These are phyloP conservation scores for Neocatenulostroma microsporum DNA, from an alignment of 2,329 filamentous ascomycete genomes.

Conservation along the genomic window DNA sequence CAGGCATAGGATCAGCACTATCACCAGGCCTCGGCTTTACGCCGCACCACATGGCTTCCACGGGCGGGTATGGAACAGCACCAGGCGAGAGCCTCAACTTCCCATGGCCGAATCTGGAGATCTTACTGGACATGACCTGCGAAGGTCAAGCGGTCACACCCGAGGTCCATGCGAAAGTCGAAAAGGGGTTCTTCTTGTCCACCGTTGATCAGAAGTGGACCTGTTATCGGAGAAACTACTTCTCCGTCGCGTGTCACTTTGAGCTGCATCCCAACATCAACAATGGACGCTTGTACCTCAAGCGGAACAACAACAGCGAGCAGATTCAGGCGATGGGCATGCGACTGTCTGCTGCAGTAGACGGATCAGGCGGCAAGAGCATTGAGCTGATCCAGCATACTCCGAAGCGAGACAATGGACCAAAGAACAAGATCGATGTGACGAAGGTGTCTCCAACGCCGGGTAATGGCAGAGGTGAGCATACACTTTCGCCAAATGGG, in stretches of 20 bases:
- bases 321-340: constrained; percentile 70
- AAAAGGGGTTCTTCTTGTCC: constrained; percentile 77
- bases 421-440: constrained; percentile 64
- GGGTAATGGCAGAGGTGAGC: constrained; percentile 32
- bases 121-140: constrained; percentile 56
- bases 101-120: constrained; percentile 41
- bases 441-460: constrained; percentile 61
- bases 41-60: constrained; percentile 27
- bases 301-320: constrained; percentile 38
- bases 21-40: too few species aligned
- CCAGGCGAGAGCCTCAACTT: constrained; percentile 30
- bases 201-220: constrained; percentile 73
- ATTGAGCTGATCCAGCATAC: constrained; percentile 87
- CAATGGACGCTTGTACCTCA: constrained; percentile 51
- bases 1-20: too few species aligned
- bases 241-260: constrained; percentile 75
- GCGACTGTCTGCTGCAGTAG: constrained; percentile 74
- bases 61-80: constrained; percentile 19
- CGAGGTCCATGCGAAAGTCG: constrained; percentile 70
- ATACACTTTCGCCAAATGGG: constrained; percentile 32
- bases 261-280: constrained; percentile 56
- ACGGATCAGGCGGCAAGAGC: constrained; percentile 63
- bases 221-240: constrained; percentile 87
- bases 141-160: constrained; percentile 55
- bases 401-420: constrained; percentile 83